Evolutionary conservation across 2,329 filamentous ascomycete genomes (phyloP).

Genomic region (Colletotrichum chlorophyti): DNA sequence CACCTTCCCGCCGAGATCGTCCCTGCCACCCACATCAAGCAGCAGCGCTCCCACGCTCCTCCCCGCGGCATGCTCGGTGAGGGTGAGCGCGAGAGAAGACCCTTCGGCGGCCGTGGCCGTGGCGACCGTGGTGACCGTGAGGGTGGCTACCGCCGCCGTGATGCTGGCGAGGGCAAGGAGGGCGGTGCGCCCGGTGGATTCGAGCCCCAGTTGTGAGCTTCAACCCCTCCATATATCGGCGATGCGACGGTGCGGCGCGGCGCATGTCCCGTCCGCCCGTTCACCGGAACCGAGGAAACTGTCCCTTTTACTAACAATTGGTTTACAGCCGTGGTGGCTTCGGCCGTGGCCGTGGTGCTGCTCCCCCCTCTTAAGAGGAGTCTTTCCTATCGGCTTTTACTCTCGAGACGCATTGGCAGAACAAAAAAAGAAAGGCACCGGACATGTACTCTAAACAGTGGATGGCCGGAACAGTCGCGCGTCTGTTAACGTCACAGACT

Average conservation of each 20-base stretch:
- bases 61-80: slow-evolving; percentile 98
- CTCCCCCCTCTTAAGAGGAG: slow-evolving; percentile 69
- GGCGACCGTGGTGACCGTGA: slow-evolving; percentile 81
- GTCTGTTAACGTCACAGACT: slow-evolving; percentile 48
- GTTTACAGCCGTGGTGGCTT: slow-evolving; percentile 77
- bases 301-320: slow-evolving; percentile 41
- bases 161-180: slow-evolving; percentile 88
- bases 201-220: slow-evolving; percentile 83
- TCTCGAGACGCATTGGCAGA: slow-evolving; percentile 49
- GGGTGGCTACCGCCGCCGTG: slow-evolving; percentile 91
- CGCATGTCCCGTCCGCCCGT: too few species aligned
- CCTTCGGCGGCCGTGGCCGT: slow-evolving; percentile 80
- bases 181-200: slow-evolving; percentile 90
- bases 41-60: slow-evolving; percentile 97
- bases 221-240: neutral
- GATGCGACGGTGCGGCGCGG: neutral
- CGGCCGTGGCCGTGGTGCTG: slow-evolving; percentile 84
- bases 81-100: slow-evolving; percentile 79
- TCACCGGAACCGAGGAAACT: neutral
- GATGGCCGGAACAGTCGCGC: slow-evolving; percentile 48
- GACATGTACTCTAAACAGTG: slow-evolving; percentile 57
- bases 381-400: slow-evolving; percentile 49
- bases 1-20: slow-evolving; percentile 99
- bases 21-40: slow-evolving; percentile 99
- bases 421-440: slow-evolving; percentile 45